Base-by-base conservation (phyloP, 225 moss, liverwort and hornwort species). In the Straminergon stramineum region DNA sequence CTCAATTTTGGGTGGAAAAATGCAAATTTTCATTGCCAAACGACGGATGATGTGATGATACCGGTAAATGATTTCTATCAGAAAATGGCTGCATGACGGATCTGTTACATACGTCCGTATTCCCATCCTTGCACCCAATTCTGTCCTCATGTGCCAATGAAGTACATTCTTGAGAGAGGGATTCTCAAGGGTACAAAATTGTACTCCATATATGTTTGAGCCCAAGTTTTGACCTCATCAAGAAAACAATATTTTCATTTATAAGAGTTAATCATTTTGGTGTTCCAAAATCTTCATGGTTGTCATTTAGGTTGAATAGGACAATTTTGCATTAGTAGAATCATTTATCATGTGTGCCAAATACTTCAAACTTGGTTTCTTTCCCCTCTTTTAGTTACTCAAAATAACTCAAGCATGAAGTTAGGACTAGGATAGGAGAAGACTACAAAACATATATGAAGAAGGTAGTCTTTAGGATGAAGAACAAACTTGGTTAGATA, bases 391-490 rank as follows among this genome's bases (percentile, higher is more conserved):
- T 74, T 45, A 45, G 6, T 14, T 74, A 43, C 10, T 73, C 27
- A 28, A 45, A 73, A 17, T 74, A 17, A 74, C 2, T 74, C 5
- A 45, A 41, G 28, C 2, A 10, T 17, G 1, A 45, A 30, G 10
- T 74, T 45, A 74, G 74, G 17, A 45, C 3, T 17, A 17, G 2
- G 4, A 45, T 28, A 45, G 6, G 2, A 30, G 0, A 30, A 28
- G 30, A 45, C 0, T 17, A 0, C 6, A 45, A 28, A 45, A 74
- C 0, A 17, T 0, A 4, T 0, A 9, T 1, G 1, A 30, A 74
- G 2, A 43, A 74, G 4, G 1, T 17, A 30, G 17, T 74, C 0
- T 45, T 0, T 2, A 28, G 0, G 8, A 43, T 73, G 16, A 43
- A 73, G 27, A 24, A 70, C 1, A 12, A n/a, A 37, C 21, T 68